Base-by-base conservation (phyloP, 2,329 filamentous ascomycete genomes). In the Aspergillus neoniger region DNA sequence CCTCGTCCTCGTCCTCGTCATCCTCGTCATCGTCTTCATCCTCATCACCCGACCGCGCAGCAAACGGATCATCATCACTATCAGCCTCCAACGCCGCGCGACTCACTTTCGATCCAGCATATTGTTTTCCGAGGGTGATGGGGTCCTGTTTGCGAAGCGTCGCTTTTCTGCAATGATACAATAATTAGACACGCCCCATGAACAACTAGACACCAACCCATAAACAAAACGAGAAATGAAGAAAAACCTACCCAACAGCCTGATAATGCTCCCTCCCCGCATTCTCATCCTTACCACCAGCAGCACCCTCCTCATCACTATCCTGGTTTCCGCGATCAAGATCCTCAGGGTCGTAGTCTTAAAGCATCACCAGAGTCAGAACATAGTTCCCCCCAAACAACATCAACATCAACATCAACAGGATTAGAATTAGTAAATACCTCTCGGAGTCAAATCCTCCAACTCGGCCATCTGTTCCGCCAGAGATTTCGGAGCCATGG, bases 241-340 rank as follows among this genome's bases (percentile, higher is more conserved):
- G 47, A 48, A 9, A 25, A 51, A 52, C 64, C 81, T 58, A 79
- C 83, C 88, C 90, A 32, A 96, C 91, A 55, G 84, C 77, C 47
- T 90, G 85, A 73, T 98, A 98, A 74, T 98, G 94, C 70, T 96
- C 94, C 32, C 93, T 90, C 19, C 90, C 92, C 10, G 83, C 80
- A 67, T 83, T 76, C 43, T 68, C 75, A 59, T 78, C 78, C 21
- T 76, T 77, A 5, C 64, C 63, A 48, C 82, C 85, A 54, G 80
- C 83, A 14, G 80, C 83, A 14, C 76, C 75, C 47, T 79, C 81
- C 50, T 85, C 85, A 58, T 84, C 84, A 58, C 82, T 83, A n/a
- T 82, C 82, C 63, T 77, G 76, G 15, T 82, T 82, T 17, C 79
- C 80, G 63, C 87, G 85, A 66, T 85, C 79, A 56, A 84, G 77